These are phyloP conservation scores for Xylaria sp. DNA, from an alignment of 2,329 filamentous ascomycete genomes.

Conservation along the genomic window DNA sequence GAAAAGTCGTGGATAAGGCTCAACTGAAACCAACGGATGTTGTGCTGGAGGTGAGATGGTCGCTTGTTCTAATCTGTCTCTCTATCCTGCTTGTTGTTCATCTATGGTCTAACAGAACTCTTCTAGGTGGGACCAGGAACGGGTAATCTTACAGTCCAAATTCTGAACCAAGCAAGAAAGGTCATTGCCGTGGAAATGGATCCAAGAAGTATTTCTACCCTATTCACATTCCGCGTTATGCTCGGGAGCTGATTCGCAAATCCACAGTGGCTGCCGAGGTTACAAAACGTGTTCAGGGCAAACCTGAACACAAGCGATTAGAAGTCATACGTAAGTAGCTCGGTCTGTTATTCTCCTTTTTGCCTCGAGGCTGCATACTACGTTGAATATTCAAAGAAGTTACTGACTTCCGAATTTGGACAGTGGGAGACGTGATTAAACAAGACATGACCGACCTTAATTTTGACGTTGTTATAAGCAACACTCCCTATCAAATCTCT, in stretches of 20 bases:
- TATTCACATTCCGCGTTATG: not conserved
- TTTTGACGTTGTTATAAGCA: conserved; percentile 75
- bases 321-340: conserved; percentile 70
- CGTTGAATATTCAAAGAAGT: not conserved
- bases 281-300: conserved; percentile 79
- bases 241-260: conserved; percentile 7
- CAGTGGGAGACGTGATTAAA: conserved; percentile 91
- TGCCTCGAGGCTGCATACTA: not conserved
- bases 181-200: conserved; percentile 87
- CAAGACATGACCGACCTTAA: conserved; percentile 58
- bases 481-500: conserved; percentile 82
- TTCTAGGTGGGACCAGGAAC: conserved; percentile 79
- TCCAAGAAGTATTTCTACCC: conserved; percentile 68
- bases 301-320: conserved; percentile 81
- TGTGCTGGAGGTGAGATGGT: conserved; percentile 88
- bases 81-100: not conserved
- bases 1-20: conserved; percentile 80
- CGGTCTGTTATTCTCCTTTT: not conserved
- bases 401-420: not conserved
- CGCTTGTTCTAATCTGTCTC: not conserved
- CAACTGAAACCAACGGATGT: conserved; percentile 89
- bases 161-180: conserved; percentile 86
- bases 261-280: conserved; percentile 83
- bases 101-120: conserved; percentile 1
- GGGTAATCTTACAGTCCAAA: conserved; percentile 86